Evolutionary conservation across 2,329 filamentous ascomycete species (phyloP).

Genomic region (Verticillium klebahnii): DNA sequence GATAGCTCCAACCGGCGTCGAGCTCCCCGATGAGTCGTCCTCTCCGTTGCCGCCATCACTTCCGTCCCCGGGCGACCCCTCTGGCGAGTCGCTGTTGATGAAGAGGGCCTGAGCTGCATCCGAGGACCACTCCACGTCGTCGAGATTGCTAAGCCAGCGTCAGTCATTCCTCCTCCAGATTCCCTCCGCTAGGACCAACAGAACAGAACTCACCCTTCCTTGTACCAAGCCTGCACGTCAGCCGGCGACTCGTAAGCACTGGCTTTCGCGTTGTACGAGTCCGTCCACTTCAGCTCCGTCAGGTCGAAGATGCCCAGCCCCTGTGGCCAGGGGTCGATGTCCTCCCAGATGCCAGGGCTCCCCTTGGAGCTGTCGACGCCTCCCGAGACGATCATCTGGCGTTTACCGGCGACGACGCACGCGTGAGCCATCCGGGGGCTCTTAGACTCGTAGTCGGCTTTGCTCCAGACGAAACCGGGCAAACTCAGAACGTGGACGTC

Average conservation of each 20-base stretch:
- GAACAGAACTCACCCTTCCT: slow-evolving; percentile 10
- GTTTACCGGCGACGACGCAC: slow-evolving; percentile 27
- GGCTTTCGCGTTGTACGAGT: slow-evolving; percentile 27
- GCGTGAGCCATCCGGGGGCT: slow-evolving; percentile 23
- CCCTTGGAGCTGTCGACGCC: slow-evolving; percentile 23
- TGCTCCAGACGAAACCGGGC: slow-evolving; percentile 31
- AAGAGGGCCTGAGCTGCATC: not conserved
- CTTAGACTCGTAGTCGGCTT: slow-evolving; percentile 15
- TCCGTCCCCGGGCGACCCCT: not conserved
- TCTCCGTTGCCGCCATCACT: not conserved
- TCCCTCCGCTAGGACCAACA: no score
- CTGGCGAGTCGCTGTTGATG: not conserved
- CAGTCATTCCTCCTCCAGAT: not conserved
- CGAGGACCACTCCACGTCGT: not conserved
- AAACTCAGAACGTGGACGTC: slow-evolving; percentile 31
- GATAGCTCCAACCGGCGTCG: slow-evolving; percentile 35
- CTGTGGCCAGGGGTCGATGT: slow-evolving; percentile 27
- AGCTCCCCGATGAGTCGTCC: slow-evolving; percentile 16
- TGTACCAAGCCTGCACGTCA: slow-evolving; percentile 27
- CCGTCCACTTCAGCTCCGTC: slow-evolving; percentile 27
- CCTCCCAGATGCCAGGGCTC: slow-evolving; percentile 15
- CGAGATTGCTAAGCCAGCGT: not conserved
- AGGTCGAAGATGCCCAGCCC: slow-evolving; percentile 35
- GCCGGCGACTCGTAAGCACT: slow-evolving; percentile 26
- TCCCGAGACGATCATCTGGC: slow-evolving; percentile 35